A percentile compares a stretch with the other conserved stretches of the same genome.
These are phyloP conservation scores for Aspergillus caelatus DNA, from an alignment of 2,329 filamentous ascomycete species.

Conservation along the genomic window DNA sequence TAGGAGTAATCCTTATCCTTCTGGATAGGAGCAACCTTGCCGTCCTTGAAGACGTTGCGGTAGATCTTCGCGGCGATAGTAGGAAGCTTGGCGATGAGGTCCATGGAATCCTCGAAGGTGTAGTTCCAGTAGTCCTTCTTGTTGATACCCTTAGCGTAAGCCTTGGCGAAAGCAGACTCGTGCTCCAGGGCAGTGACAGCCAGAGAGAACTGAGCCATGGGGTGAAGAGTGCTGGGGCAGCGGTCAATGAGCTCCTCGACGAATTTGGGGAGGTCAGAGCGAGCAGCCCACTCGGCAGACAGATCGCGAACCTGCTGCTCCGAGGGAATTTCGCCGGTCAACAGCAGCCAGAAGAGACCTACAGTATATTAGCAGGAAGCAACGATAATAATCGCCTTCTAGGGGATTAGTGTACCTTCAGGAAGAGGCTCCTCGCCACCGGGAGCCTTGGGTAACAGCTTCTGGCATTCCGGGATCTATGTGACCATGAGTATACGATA, in stretches of 20 bases:
- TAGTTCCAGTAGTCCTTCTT: slow-evolving; percentile 99
- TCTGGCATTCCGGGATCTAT: slow-evolving; percentile 94
- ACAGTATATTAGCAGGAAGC: slow-evolving; percentile 20
- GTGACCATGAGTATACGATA: slow-evolving; percentile 25
- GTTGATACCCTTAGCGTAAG: slow-evolving; percentile 98
- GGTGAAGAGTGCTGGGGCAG: slow-evolving; percentile 97
- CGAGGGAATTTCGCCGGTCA: slow-evolving; percentile 95
- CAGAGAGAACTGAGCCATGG: slow-evolving; percentile 99
- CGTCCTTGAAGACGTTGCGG: slow-evolving; percentile 99
- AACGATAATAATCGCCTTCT: neutral
- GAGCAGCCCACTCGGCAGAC: slow-evolving; percentile 97
- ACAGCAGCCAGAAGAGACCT: slow-evolving; percentile 99
- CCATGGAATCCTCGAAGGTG: slow-evolving; percentile 99
- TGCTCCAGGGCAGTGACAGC: slow-evolving; percentile 98
- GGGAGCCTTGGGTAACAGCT: slow-evolving; percentile 94
- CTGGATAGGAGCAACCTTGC: slow-evolving; percentile 93
- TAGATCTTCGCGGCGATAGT: slow-evolving; percentile 98
- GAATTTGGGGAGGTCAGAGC: slow-evolving; percentile 95
- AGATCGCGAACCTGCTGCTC: slow-evolving; percentile 99
- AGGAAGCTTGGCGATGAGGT: slow-evolving; percentile 98
- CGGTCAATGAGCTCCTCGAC: slow-evolving; percentile 99
- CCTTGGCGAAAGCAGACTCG: slow-evolving; percentile 96
- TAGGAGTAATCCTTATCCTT: slow-evolving; percentile 99
- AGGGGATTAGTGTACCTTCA: slow-evolving; percentile 64
- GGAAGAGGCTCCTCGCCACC: slow-evolving; percentile 96